Base-by-base conservation (phyloP, 331 rosid species). In the Quercus tomentella region DNA sequence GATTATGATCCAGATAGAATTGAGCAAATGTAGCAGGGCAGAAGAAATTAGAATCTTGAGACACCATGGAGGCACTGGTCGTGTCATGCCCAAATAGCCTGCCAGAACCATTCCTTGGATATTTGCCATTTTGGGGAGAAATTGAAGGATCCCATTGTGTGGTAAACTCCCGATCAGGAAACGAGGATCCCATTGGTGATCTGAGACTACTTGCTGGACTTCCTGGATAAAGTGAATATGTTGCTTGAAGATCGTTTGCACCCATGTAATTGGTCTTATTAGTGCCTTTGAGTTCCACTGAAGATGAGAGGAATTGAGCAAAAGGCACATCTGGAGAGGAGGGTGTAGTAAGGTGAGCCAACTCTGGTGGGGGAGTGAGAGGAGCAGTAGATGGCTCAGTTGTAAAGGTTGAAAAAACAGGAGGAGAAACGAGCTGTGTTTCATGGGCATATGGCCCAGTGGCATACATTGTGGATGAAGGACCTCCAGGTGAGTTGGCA, bases 401-500 rank as follows among this genome's bases (percentile, higher is more conserved):
- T 73, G 98, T 96, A 86, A 93, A 96, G 80, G 97, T 91, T 75
- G 99, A 96, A 89, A 93, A 93, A 70, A 92, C 98, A 10, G 98
- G 99, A 83, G 99, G 99, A 84, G 99, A 96, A 43, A 96, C 99
- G 35, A 85, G 84, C 37, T 93, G 99, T 31, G 97, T 87, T 79
- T 96, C 99, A 21, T 96, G 96, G 55, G 99, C 98, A 83, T 96
- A 96, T n/a, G 99, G 99, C 71, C 99, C 99, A 8, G 98, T 96
- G 56, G 98, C 98, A 83, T 9, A 96, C 91, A 93, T 93, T 73
- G 89, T 80, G 74, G 93, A 88, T 49, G 99, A 96, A 74, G 99
- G 99, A 81, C 97, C 99, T 20, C 98, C 99, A 43, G 99, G 99
- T 43, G 99, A 96, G 84, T 96, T 96, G 12, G 99, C 94, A 82